A percentile compares a stretch with the other conserved stretches of the same genome.
phyloP scores from a whole-genome alignment of 352 stramenopile genomes.

The Pythium brachiatum region DNA sequence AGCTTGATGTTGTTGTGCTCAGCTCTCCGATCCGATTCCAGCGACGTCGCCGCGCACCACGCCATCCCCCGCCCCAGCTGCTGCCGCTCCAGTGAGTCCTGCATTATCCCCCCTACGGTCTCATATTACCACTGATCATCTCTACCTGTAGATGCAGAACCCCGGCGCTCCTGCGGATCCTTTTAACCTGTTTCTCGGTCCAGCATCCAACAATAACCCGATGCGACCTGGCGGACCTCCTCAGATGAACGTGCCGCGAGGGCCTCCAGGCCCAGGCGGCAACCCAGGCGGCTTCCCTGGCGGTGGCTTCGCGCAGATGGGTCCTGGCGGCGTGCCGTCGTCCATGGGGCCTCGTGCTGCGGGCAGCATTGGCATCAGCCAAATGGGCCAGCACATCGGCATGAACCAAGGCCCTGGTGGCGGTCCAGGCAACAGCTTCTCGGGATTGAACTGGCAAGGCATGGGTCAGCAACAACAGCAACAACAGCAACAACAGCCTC shows the following conservation, averaged over 20 bases:
- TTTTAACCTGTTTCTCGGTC: constrained; percentile 70
- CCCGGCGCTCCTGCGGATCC: constrained; percentile 43
- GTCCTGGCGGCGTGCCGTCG: constrained; percentile 30
- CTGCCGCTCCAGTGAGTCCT: constrained; percentile 8
- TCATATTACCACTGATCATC: background rate
- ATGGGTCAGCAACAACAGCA: constrained; percentile 55
- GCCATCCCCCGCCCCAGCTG: constrained; percentile 35
- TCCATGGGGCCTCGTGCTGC: constrained; percentile 46
- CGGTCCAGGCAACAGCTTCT: constrained; percentile 73
- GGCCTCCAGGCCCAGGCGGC: constrained; percentile 20
- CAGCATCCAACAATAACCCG: constrained; percentile 12
- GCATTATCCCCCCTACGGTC: background rate
- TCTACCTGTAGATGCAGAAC: constrained; percentile 1
- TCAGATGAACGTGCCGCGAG: constrained; percentile 35
- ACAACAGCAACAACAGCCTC: constrained; percentile 35
- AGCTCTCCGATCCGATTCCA: constrained; percentile 66
- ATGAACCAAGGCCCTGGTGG: constrained; percentile 49
- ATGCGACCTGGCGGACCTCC: constrained; percentile 29
- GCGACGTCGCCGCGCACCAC: constrained; percentile 34
- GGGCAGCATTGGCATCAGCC: constrained; percentile 76
- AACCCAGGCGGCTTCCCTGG: constrained; percentile 24
- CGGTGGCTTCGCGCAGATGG: constrained; percentile 47
- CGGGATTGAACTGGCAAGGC: constrained; percentile 78
- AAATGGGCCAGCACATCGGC: constrained; percentile 71
- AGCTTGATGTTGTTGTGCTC: background rate